phyloP scores from a whole-genome alignment of 306 rosid species.

The Medicago ruthenica region DNA sequence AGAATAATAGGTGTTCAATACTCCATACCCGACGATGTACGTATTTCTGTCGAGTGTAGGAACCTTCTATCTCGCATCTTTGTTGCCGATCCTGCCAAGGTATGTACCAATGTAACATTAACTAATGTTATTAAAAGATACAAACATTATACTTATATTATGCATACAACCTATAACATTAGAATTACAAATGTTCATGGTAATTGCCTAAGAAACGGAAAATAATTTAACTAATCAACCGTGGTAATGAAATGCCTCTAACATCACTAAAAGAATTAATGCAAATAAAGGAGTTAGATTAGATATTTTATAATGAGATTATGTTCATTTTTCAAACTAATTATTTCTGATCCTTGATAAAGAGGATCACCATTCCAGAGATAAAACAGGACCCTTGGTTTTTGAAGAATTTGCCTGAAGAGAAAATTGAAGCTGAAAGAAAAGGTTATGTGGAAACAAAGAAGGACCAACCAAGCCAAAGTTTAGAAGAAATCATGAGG shows the following conservation, averaged over 20 bases:
- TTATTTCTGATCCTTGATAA: slow-evolving; percentile 37
- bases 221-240: too few relatives aligned
- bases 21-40: slow-evolving; percentile 94
- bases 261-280: neutral
- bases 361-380: slow-evolving; percentile 89
- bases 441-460: slow-evolving; percentile 54
- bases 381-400: slow-evolving; percentile 90
- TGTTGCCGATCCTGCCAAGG: slow-evolving; percentile 92
- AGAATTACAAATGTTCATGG: too few relatives aligned
- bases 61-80: slow-evolving; percentile 80
- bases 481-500: slow-evolving; percentile 74
- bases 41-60: slow-evolving; percentile 84
- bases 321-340: slow-evolving; percentile 5
- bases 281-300: neutral
- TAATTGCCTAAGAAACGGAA: too few relatives aligned
- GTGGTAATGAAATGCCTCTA: neutral
- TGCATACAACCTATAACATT: too few relatives aligned
- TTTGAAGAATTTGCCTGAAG: slow-evolving; percentile 79
- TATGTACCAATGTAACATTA: slow-evolving; percentile 27
- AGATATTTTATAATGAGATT: neutral
- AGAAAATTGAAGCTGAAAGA: slow-evolving; percentile 74
- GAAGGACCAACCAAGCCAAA: slow-evolving; percentile 61
- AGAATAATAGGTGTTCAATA: slow-evolving; percentile 87
- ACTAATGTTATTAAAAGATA: slow-evolving; percentile 4
- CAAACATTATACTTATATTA: too few relatives aligned